These are phyloP conservation scores for Didymella pomorum DNA, from an alignment of 2,329 filamentous ascomycete species.

Conservation along the genomic window DNA sequence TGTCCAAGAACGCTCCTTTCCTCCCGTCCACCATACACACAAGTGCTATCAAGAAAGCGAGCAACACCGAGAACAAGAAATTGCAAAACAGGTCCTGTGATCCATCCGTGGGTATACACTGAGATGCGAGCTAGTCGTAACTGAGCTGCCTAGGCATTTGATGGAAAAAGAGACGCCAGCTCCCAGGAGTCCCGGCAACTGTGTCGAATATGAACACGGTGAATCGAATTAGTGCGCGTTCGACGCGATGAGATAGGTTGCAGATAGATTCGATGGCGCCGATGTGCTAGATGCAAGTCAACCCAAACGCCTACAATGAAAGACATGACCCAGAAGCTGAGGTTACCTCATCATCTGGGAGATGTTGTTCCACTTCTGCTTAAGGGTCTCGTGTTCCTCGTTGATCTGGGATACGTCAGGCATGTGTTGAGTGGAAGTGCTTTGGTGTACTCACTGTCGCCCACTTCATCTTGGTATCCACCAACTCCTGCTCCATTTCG, in stretches of 20 bases:
- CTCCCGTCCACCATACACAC: constrained; percentile 10
- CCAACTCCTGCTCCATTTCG: constrained; percentile 91
- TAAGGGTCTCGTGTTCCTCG: constrained; percentile 57
- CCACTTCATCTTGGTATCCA: constrained; percentile 92
- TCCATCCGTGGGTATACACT: constrained; percentile 36
- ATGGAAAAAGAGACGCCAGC: constrained; percentile 14
- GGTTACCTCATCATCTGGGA: constrained; percentile 55
- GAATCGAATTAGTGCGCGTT: constrained; percentile 39
- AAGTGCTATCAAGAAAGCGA: constrained; percentile 27
- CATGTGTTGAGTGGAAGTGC: constrained; percentile 55
- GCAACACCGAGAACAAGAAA: constrained; percentile 23
- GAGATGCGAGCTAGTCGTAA: constrained; percentile 28
- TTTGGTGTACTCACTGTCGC: constrained; percentile 76
- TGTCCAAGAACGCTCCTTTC: background rate
- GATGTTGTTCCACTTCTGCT: constrained; percentile 59
- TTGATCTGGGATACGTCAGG: constrained; percentile 50
- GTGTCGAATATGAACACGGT: constrained; percentile 43
- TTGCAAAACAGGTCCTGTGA: constrained; percentile 21
- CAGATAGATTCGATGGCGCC: constrained; percentile 30
- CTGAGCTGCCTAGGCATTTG: constrained; percentile 17
- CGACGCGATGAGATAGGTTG: constrained; percentile 33
- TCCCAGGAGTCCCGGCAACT: constrained; percentile 8
- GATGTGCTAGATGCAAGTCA: constrained; percentile 33
- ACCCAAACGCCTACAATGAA: constrained; percentile 32
- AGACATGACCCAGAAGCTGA: constrained; percentile 20